These are phyloP conservation scores for Rhizopogon vesiculosus DNA, from an alignment of 768 basidiomycete species.

Conservation along the genomic window DNA sequence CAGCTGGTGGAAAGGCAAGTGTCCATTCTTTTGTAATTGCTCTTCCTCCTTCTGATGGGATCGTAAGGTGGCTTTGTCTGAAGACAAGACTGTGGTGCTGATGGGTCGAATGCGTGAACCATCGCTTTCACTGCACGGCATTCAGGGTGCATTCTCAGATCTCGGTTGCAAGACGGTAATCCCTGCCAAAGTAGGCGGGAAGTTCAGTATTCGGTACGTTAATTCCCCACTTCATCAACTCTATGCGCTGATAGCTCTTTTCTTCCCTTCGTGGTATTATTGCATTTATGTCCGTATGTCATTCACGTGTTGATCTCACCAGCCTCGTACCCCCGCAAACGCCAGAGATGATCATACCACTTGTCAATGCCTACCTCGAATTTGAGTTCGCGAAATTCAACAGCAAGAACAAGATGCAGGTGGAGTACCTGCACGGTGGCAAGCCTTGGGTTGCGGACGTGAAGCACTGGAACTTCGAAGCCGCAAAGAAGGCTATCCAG, in stretches of 20 bases:
- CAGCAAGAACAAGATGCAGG: slow-evolving; percentile 73
- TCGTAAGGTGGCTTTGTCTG: slow-evolving; percentile 57
- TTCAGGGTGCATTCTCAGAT: slow-evolving; percentile 90
- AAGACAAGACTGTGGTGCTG: slow-evolving; percentile 72
- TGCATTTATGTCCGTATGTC: neutral
- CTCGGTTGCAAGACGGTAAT: slow-evolving; percentile 91
- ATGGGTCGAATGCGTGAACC: slow-evolving; percentile 95
- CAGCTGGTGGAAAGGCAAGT: slow-evolving; percentile 58
- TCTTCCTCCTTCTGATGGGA: neutral
- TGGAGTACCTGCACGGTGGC: slow-evolving; percentile 76
- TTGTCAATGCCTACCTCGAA: slow-evolving; percentile 67
- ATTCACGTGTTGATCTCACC: neutral
- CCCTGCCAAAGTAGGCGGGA: slow-evolving; percentile 82
- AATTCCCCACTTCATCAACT: neutral
- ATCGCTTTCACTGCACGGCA: slow-evolving; percentile 88
- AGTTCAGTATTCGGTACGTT: slow-evolving; percentile 87
- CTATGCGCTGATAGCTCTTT: neutral
- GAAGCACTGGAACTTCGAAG: slow-evolving; percentile 91
- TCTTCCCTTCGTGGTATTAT: neutral
- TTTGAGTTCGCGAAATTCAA: slow-evolving; percentile 81
- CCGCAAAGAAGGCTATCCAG: slow-evolving; percentile 83
- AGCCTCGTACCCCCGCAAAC: slow-evolving; percentile 86
- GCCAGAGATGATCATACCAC: slow-evolving; percentile 64
- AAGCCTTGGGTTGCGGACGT: slow-evolving; percentile 86
- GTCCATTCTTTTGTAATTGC: neutral